Base-by-base conservation (phyloP, 768 basidiomycete genomes). In the Collybiopsis confluens region DNA sequence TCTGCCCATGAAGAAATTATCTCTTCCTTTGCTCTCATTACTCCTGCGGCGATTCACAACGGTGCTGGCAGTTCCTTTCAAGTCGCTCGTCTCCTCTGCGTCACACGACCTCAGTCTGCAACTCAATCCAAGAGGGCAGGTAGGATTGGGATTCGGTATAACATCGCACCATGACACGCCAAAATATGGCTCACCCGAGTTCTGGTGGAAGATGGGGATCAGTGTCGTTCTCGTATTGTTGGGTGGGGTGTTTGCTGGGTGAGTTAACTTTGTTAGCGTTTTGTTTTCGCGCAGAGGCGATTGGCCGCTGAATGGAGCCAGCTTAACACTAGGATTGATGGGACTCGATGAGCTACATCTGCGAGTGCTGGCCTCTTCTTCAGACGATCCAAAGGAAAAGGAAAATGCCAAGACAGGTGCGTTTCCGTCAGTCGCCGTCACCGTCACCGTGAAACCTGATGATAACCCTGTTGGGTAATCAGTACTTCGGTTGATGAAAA, bases 181-280 rank as follows among this genome's bases (percentile, higher is more conserved):
- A 15, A 45, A 54, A 40, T 40, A 47, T 46, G 54, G 79, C 21
- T 82, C 86, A 0, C 74, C 85, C 2, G 80, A 81, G 52, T 97
- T 93, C 67, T 90, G 79, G 75, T 81, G 70, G 55, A 90, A 93
- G 64, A 69, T 97, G 27, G 56, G 77, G 18, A 68, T 92, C 47
- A 88, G 88, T 49, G 73, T 70, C 3, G 65, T 70, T 2, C 76
- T 98, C 24, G 93, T 98, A 6, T 69, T 98, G 1, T 72, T 82
- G 0, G 95, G 95, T 2, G 95, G 95, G 49, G 86, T 94, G 4
- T 97, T 98, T 65, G 91, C 95, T 11, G 95, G 95, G 94, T 90
- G 54, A 20, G 15, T 24, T 38, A 30, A 23, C 33, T 7, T 50
- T 20, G 35, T 38, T 4, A 36, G 40, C 20, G 28, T 35, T 10